A percentile compares a stretch with the other conserved stretches of the same genome.
Evolutionary conservation across 768 basidiomycete species (phyloP).

Genomic region (Pleurotus ostreatus): DNA sequence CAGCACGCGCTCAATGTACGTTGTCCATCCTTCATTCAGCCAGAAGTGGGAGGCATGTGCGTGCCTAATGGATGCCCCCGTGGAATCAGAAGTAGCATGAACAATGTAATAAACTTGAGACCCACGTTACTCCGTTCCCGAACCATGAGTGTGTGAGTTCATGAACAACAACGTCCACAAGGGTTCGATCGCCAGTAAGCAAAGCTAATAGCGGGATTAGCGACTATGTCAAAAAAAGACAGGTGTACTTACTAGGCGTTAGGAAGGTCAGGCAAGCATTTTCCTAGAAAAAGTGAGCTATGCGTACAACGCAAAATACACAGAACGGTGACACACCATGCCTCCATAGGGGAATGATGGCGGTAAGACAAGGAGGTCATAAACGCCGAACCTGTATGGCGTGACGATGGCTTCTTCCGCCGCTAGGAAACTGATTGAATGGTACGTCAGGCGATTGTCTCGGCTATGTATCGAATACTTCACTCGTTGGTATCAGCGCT

Average conservation of each 20-base stretch:
- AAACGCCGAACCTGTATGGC: slow-evolving; percentile 81
- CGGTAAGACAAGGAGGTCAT: slow-evolving; percentile 86
- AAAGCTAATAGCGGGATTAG: slow-evolving; percentile 44
- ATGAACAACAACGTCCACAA: slow-evolving; percentile 89
- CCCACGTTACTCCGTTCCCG: slow-evolving; percentile 82
- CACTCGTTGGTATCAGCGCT: slow-evolving; percentile 79
- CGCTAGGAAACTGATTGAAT: slow-evolving; percentile 57
- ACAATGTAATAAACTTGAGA: background rate
- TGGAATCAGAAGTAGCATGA: background rate
- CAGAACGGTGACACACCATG: slow-evolving; percentile 50
- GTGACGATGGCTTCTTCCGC: slow-evolving; percentile 73
- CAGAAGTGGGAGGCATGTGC: slow-evolving; percentile 79
- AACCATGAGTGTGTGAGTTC: slow-evolving; percentile 89
- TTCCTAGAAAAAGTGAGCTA: slow-evolving; percentile 47
- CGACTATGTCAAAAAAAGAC: background rate
- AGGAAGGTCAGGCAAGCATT: slow-evolving; percentile 86
- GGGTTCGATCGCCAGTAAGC: slow-evolving; percentile 79
- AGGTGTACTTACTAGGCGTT: slow-evolving; percentile 63
- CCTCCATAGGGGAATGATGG: slow-evolving; percentile 93
- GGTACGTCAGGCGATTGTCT: slow-evolving; percentile 4
- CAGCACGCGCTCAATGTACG: slow-evolving; percentile 84
- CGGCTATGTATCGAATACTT: background rate
- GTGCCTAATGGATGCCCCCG: slow-evolving; percentile 34
- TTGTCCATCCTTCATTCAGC: slow-evolving; percentile 94
- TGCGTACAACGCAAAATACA: background rate